Base-by-base conservation (phyloP, 2,329 filamentous ascomycete genomes). In the Botrytis deweyae region DNA sequence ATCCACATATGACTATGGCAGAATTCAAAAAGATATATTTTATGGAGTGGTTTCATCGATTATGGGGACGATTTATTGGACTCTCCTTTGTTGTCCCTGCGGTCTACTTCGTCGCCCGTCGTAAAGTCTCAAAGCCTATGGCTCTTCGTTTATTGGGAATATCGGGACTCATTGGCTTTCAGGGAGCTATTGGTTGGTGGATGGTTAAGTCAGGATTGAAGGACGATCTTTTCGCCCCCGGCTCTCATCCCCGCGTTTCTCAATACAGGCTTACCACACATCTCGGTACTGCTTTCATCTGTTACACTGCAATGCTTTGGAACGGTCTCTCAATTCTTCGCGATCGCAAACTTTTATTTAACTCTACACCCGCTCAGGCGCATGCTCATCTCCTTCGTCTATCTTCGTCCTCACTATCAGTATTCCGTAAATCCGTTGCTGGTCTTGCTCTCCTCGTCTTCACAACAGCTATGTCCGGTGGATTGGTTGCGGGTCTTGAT, bases 1-100 rank as follows among this genome's bases (percentile, higher is more conserved):
- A 99, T 84, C 92, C 95, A 46, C 89, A 93, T 82, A 99, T 99
- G 96, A 92, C 89, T 46, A 87, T 99, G 73, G 88, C 91, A 74
- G 96, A 99, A 82, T 99, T 98, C 86, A 98, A 98, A 84, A 92
- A 96, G 82, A 99, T 99, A 78, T 99, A 98, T 88, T 99, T 92
- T 83, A 98, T 98, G 96, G 96, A 99, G 86, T 99, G 96, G 96
- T 90, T 91, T 62, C 96, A 99, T 83, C 90, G 96, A 44, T 87
- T 98, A 72, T 98, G 96, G 95, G 96, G 96, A 64, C 91, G 96
- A 77, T 87, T 97, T 78, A 93, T 99, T 74, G 96, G 96, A 74
- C 83, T 98, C 76, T 92, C 93, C 69, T 98, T 98, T 83, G 90
- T 97, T 66, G 81, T 98, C 1, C 96, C 96, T 1, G 93, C 95